A percentile compares a stretch with the other conserved stretches of the same genome.
Evolutionary conservation across 73 alveolate genomes (phyloP).

Genomic region (Durusdinium trenchii): DNA sequence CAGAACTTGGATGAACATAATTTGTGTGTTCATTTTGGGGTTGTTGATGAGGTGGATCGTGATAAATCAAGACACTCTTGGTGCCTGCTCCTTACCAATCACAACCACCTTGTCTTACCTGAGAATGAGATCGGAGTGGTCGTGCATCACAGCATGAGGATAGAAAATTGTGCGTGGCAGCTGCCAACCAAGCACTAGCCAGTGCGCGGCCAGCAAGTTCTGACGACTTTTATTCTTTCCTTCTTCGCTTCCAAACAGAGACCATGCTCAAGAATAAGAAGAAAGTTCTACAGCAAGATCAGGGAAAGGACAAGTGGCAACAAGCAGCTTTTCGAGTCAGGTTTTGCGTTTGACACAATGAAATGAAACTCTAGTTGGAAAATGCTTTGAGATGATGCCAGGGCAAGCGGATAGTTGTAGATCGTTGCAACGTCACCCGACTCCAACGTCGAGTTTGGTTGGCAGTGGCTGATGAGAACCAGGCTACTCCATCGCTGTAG

Average conservation of each 20-base stretch:
- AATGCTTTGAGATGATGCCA: too few relatives aligned
- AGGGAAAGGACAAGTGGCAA: too few relatives aligned
- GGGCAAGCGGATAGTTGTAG: conserved; percentile 80
- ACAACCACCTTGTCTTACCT: neutral
- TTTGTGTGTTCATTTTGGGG: neutral
- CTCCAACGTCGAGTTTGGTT: conserved; percentile 92
- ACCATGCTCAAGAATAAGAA: too few relatives aligned
- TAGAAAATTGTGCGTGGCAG: conserved; percentile 57
- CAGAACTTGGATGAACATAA: neutral
- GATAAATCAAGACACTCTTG: conserved; percentile 89
- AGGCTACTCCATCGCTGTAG: neutral
- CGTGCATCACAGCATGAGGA: neutral
- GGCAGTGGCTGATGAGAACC: conserved; percentile 85
- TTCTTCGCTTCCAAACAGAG: too few relatives aligned
- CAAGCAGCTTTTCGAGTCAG: too few relatives aligned
- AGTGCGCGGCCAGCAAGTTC: conserved; percentile 35
- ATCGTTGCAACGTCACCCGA: conserved; percentile 90
- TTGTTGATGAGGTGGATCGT: conserved; percentile 53
- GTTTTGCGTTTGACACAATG: too few relatives aligned
- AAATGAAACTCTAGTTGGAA: too few relatives aligned
- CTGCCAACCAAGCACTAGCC: conserved; percentile 54
- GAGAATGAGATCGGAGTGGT: neutral
- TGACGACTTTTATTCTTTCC: too few relatives aligned
- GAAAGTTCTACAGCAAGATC: too few relatives aligned
- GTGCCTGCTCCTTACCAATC: conserved; percentile 12